phyloP scores from a whole-genome alignment of 225 moss, liverwort and hornwort species.

The Straminergon stramineum region DNA sequence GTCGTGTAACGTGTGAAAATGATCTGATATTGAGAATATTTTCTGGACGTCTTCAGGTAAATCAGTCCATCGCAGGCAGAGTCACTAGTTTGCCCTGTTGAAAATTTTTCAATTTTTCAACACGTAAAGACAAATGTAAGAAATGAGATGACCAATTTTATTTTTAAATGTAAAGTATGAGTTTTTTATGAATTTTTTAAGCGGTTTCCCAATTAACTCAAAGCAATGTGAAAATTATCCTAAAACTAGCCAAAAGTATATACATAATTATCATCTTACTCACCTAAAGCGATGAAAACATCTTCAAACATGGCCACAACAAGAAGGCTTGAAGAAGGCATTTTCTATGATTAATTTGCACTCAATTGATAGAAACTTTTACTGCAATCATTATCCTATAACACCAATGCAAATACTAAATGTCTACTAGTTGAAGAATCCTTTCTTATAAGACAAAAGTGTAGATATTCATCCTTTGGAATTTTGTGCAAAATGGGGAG shows the following conservation, averaged over 20 bases:
- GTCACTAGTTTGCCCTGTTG: neutral
- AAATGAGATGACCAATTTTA: accelerated
- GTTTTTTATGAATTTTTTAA: neutral
- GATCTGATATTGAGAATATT: neutral
- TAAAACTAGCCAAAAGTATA: neutral
- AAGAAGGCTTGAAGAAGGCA: neutral
- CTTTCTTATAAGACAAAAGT: neutral
- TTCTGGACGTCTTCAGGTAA: neutral
- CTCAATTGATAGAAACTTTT: accelerated
- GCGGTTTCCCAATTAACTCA: accelerated
- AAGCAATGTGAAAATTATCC: neutral
- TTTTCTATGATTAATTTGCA: neutral
- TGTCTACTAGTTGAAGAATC: neutral
- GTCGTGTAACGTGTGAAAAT: neutral
- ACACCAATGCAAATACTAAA: accelerated
- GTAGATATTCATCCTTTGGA: neutral
- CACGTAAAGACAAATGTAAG: neutral
- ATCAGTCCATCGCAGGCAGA: neutral
- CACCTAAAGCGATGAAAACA: accelerated
- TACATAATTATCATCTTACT: neutral
- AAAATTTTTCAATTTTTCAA: neutral
- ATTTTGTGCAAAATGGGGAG: neutral
- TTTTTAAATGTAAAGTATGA: no score
- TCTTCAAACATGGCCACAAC: accelerated
- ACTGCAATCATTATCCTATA: neutral